Percentiles rank a stretch among this genome's conserved stretches.
Evolutionary conservation across 495 filamentous ascomycete genomes (phyloP).

Genomic region (Lophium mytilinum): DNA sequence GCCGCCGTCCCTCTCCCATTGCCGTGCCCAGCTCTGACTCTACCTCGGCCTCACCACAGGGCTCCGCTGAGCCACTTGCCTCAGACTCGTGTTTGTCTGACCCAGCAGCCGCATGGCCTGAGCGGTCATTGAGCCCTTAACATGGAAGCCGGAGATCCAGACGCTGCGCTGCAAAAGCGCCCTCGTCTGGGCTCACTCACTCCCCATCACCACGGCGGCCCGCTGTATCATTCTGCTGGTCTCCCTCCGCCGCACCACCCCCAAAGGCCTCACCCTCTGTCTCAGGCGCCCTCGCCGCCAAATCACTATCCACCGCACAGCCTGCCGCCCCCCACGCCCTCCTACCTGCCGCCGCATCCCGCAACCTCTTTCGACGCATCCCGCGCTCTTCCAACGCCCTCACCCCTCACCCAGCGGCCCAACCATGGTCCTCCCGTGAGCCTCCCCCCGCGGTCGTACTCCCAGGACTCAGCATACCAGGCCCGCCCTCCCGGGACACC

Average conservation of each 20-base stretch:
- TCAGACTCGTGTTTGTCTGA: background rate
- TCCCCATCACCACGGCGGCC: conserved; percentile 14
- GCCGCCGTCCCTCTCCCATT: conserved; percentile 8
- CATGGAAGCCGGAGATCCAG: conserved; percentile 24
- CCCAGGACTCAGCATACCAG: conserved; percentile 14
- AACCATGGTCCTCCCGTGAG: conserved; percentile 18
- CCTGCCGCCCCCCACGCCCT: conserved; percentile 7
- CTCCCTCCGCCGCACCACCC: conserved; percentile 1
- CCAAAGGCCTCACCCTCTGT: conserved; percentile 6
- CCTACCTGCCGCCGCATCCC: conserved; percentile 12
- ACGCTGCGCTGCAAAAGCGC: conserved; percentile 22
- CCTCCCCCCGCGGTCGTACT: conserved; percentile 14
- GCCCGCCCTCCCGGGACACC: conserved; percentile 9
- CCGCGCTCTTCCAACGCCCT: conserved; percentile 6
- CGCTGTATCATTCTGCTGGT: background rate
- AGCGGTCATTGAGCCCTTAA: conserved; percentile 21
- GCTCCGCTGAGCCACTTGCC: background rate
- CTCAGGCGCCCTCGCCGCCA: conserved; percentile 11
- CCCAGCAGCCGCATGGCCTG: conserved; percentile 23
- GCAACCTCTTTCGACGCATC: conserved; percentile 15
- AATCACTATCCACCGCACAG: conserved; percentile 7
- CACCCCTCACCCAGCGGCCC: conserved; percentile 11
- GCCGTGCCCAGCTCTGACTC: conserved; percentile 2
- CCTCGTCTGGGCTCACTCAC: conserved; percentile 20
- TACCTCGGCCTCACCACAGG: background rate